These are phyloP conservation scores for Aspergillus fumigatiaffinis DNA, from an alignment of 2,329 filamentous ascomycete genomes.

Conservation along the genomic window DNA sequence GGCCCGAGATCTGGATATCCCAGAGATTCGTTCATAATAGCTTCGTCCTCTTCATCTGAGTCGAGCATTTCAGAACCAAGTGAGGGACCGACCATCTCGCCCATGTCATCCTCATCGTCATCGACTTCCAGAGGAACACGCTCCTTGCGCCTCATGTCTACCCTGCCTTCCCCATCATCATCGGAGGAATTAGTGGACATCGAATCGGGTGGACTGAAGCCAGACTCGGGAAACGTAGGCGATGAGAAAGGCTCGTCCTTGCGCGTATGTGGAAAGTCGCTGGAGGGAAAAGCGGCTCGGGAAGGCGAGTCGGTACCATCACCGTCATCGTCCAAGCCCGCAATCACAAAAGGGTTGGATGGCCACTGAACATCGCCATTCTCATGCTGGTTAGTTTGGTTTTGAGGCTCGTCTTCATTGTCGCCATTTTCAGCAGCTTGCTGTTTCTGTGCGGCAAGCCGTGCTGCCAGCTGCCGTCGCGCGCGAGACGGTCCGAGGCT, in stretches of 20 bases:
- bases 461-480: slow-evolving; percentile 81
- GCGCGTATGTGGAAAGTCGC: slow-evolving; percentile 26
- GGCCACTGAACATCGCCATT: slow-evolving; percentile 29
- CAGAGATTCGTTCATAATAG: slow-evolving; percentile 59
- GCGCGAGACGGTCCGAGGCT: slow-evolving; percentile 85
- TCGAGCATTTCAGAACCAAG: slow-evolving; percentile 46
- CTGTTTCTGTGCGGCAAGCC: slow-evolving; percentile 72
- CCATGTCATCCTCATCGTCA: slow-evolving; percentile 48
- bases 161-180: slow-evolving; percentile 36
- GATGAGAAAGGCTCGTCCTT: slow-evolving; percentile 28
- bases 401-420: slow-evolving; percentile 20
- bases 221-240: slow-evolving; percentile 34
- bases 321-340: slow-evolving; percentile 33
- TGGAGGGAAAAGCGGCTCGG: slow-evolving; percentile 25
- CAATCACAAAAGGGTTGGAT: slow-evolving; percentile 36
- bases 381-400: slow-evolving; percentile 6
- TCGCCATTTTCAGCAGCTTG: slow-evolving; percentile 46
- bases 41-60: slow-evolving; percentile 52
- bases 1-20: slow-evolving; percentile 63
- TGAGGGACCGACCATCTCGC: slow-evolving; percentile 45
- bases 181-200: slow-evolving; percentile 42
- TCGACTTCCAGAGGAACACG: slow-evolving; percentile 58
- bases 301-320: slow-evolving; percentile 20
- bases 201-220: slow-evolving; percentile 37
- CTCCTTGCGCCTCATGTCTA: slow-evolving; percentile 39